Evolutionary conservation across 2,329 filamentous ascomycete species (phyloP), one percentile per base, ranked within the genome.

Genomic region (Leptographium flavum): DNA sequence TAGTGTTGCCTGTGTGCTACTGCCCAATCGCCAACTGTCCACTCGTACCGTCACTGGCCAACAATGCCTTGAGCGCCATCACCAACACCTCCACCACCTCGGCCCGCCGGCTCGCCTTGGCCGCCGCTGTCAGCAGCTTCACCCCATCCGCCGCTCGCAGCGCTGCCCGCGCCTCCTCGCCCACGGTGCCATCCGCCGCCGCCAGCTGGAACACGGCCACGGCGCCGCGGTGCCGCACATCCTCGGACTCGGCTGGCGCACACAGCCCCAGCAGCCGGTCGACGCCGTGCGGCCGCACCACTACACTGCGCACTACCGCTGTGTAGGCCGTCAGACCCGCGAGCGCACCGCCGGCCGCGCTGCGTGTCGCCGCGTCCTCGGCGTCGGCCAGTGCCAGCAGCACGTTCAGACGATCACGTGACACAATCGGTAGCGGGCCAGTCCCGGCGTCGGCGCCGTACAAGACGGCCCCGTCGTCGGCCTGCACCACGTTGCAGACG

Each of bases 331-430:
- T 87, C 22, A 98, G 64, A 62, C 84, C 84, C 1, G 90, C 92
- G 42, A 98, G 62, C 0, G 87, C 90, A 2, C 92, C 92, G 3
- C 88, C 87, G 0, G 92, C 88, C 0, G 87, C 92, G 40, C 80
- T 78, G 27, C 90, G 70, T 0, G 87, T 94, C 0, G 76, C 78
- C 7, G 75, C 62, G 52, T 96, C 87, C 42, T 94, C 83, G 2
- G 86, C 80, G 57, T 96, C 88, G 0, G 87, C 81, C 31, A 98
- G 75, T 0, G 90, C 92, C 13, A 95, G 73, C 1, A 98, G 68
- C 33, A 96, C 78, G 57, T 93, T 83, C 36, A 96, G 63, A 1
- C 90, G 73, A 45, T 85, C 79, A 23, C 73, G 74, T 0, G 87
- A 27, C 6, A 6, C 10, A 10, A 27, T 27, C 6, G 25, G 25